Base-by-base conservation (phyloP, 2,329 filamentous ascomycete genomes). In the Hortaea sp. region DNA sequence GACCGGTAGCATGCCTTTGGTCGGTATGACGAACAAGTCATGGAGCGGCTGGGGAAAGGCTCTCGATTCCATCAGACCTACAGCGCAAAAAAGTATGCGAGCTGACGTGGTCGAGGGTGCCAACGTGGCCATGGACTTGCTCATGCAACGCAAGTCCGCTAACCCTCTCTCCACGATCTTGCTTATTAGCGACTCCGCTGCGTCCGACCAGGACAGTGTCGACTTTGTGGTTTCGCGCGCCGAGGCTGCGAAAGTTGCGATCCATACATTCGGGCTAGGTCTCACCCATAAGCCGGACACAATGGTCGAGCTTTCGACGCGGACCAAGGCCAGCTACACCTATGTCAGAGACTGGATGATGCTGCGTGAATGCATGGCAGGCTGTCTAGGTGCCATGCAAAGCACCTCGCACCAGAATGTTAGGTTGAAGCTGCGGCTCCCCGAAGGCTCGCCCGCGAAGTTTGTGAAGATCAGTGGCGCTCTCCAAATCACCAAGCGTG, bases 291-390 rank as follows among this genome's bases (percentile, higher is more conserved):
- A 97, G 68, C 92, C 92, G 5, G 92, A 98, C 63, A 95, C 89
- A 1, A 94, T 98, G 88, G 95, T 98, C 52, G 90, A 97, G 67
- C 73, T 98, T 9, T 97, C 92, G 0, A 92, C 86, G 5, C 79
- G 88, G 50, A 98, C 92, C 3, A 98, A 97, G 69, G 92, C 89
- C 4, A 94, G 88, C 1, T 98, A 97, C 62, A 94, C 88, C 1
- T 98, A 97, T 60, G 89, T 98, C 56, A 98, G 97, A 69, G 92
- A 98, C 66, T 98, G 92, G 92, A 97, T 97, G 90, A 98, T 97
- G 90, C 77, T 98, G 32, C 84, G 92, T 29, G 92, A 98, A 66
- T 97, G 92, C 64, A 76, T 95, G 39, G 92, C 89, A 27, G 92
- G 92, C 39, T 97, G 90, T 60, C 72, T 98, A 29, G 92, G 92